A percentile compares a stretch with the other conserved stretches of the same genome.
phyloP scores from a whole-genome alignment of 129 eudicot species.

The Deinandra increscens region DNA sequence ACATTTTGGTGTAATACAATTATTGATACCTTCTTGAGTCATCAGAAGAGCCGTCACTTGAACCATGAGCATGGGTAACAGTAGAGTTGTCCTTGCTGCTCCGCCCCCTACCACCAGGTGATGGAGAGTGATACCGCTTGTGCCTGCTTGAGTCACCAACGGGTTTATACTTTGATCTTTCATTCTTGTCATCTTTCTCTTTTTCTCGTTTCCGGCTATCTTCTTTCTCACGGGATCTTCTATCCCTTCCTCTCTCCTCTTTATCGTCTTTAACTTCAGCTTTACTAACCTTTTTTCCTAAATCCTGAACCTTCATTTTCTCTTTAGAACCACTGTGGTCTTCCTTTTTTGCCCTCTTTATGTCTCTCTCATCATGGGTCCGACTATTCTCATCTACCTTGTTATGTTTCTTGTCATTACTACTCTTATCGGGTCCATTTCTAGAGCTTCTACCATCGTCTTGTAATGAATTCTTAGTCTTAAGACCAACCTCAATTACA shows the following conservation, averaged over 20 bases:
- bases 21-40: constrained; percentile 65
- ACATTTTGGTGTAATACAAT: not conserved
- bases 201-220: constrained; percentile 57
- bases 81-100: constrained; percentile 50
- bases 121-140: constrained; percentile 63
- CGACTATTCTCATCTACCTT: constrained; percentile 50
- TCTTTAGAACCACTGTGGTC: constrained; percentile 52
- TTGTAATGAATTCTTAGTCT: constrained; percentile 28
- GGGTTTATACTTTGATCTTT: constrained; percentile 50
- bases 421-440: constrained; percentile 38
- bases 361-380: constrained; percentile 54
- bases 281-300: constrained; percentile 50
- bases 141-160: constrained; percentile 52
- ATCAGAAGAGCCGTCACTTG: constrained; percentile 63
- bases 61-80: constrained; percentile 43
- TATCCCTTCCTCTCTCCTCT: constrained; percentile 48
- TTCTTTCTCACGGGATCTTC: constrained; percentile 45
- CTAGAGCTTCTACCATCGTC: constrained; percentile 46
- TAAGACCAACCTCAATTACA: constrained; percentile 36
- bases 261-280: constrained; percentile 51
- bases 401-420: constrained; percentile 28
- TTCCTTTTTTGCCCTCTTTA: constrained; percentile 40
- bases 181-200: constrained; percentile 59
- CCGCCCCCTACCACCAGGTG: constrained; percentile 61
- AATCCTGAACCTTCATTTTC: constrained; percentile 54